Percentiles rank a stretch among this genome's conserved stretches.
phyloP scores from a whole-genome alignment of 202 grass and related monocot species.

The Hordeum pubiflorum region DNA sequence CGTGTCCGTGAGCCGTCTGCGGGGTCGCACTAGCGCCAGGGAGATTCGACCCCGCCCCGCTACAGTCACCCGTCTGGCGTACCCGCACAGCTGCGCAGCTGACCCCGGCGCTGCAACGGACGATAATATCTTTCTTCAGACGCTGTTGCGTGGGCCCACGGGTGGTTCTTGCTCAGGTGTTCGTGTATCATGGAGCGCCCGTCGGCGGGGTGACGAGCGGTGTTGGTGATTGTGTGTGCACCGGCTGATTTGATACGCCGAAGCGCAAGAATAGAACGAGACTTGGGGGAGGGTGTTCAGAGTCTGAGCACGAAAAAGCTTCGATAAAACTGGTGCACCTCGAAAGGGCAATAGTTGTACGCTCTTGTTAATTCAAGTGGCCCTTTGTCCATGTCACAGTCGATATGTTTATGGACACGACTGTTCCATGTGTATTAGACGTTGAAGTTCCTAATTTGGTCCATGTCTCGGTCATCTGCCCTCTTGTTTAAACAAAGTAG shows the following conservation, averaged over 20 bases:
- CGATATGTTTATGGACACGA: not conserved
- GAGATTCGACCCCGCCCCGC: constrained; percentile 18
- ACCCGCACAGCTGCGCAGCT: not conserved
- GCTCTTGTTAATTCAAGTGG: not conserved
- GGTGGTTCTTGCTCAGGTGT: not conserved
- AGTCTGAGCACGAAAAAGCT: no score
- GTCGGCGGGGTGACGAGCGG: no score
- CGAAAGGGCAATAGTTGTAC: not conserved
- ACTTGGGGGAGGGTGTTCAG: no score
- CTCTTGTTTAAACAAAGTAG: not conserved
- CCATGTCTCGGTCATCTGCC: not conserved
- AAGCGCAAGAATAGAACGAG: no score
- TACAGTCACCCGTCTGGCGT: constrained; percentile 24
- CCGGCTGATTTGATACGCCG: no score
- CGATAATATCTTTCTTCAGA: not conserved
- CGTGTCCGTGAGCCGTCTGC: not conserved
- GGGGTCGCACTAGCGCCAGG: not conserved
- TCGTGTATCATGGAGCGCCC: not conserved
- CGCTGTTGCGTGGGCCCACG: constrained; percentile 6
- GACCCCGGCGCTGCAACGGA: not conserved
- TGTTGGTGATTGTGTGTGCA: no score
- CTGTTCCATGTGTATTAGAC: not conserved
- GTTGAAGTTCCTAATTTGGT: not conserved
- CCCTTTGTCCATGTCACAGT: not conserved
- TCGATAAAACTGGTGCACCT: no score